Evolutionary conservation across 495 filamentous ascomycete genomes (phyloP).

Genomic region (Xylaria flabelliformis): DNA sequence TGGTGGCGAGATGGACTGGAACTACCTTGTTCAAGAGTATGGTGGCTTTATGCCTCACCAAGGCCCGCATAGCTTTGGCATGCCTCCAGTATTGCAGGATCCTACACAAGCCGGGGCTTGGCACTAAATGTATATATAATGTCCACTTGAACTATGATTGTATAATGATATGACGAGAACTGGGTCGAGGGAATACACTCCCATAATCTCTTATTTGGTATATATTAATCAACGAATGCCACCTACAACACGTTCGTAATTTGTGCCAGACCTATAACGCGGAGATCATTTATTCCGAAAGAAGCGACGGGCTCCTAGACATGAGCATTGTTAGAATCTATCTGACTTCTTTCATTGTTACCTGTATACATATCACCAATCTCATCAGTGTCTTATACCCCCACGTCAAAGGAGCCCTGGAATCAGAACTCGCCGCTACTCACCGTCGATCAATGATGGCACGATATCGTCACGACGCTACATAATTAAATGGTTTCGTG

Average conservation of each 20-base stretch:
- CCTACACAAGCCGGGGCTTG: conserved; percentile 23
- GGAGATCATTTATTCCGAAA: background rate
- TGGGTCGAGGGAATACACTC: background rate
- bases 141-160: background rate
- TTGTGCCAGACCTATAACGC: background rate
- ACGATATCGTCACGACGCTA: background rate
- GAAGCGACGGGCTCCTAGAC: background rate
- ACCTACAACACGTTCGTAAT: background rate
- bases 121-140: conserved; percentile 24
- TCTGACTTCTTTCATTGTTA: background rate
- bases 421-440: background rate
- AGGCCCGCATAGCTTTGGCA: conserved; percentile 18
- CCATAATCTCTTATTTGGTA: conserved; percentile 4
- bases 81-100: conserved; percentile 14
- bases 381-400: too few relatives aligned
- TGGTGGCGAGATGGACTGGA: conserved; percentile 53
- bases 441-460: background rate
- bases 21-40: conserved; percentile 50
- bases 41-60: conserved; percentile 42
- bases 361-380: background rate
- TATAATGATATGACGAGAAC: conserved; percentile 21
- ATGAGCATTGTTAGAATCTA: background rate
- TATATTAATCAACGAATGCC: background rate
- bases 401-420: background rate
- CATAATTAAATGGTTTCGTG: conserved; percentile 1